Evolutionary conservation across 768 basidiomycete genomes (phyloP), one percentile per base, ranked within the genome.

Genomic region (Leccinum uliginosum): DNA sequence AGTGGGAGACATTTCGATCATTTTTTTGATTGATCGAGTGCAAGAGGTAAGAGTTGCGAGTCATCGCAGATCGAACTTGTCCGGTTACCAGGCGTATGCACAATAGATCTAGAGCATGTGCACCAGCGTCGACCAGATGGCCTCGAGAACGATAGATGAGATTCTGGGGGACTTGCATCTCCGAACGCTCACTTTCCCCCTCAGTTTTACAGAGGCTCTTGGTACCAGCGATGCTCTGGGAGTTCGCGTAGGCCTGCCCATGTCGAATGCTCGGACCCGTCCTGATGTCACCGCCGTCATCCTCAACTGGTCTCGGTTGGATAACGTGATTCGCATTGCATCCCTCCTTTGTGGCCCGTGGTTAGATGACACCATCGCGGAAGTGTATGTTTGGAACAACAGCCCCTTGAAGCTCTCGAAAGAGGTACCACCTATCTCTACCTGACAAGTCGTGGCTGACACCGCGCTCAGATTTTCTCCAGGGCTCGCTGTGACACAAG

Each of bases 261-360:
- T 54, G 6, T 54, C 59, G 6, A 52, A 49, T 12, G 11, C 46
- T 35, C 48, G 26, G 26, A 46, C 52, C 11, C 51, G n/a, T 56
- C 73, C 75, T 60, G 75, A 82, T 58, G 79, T 79, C 12, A 83
- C 83, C 6, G 81, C 79, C 7, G 72, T 87, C 40, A 64, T 89
- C 38, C 73, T 87, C 44, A 88, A 87, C 67, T 88, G 86, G 87
- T 83, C 81, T 50, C 78, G 84, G 17, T 76, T 86, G 23, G 71
- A 77, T 0, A 89, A 89, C 59, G 82, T 89, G 43, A 64, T 78
- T 40, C 75, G 76, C 50, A 83, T 89, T 51, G 74, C 75, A 17
- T 77, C 78, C 23, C 64, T 76, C 23, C 73, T 87, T 14, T 87
- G 86, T 63, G 70, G 67, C 3, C 61, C 75, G 9, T 73, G 71